Conservation (phyloP, 495 filamentous ascomycete genomes). For the Penicillium coprophilum region DNA sequence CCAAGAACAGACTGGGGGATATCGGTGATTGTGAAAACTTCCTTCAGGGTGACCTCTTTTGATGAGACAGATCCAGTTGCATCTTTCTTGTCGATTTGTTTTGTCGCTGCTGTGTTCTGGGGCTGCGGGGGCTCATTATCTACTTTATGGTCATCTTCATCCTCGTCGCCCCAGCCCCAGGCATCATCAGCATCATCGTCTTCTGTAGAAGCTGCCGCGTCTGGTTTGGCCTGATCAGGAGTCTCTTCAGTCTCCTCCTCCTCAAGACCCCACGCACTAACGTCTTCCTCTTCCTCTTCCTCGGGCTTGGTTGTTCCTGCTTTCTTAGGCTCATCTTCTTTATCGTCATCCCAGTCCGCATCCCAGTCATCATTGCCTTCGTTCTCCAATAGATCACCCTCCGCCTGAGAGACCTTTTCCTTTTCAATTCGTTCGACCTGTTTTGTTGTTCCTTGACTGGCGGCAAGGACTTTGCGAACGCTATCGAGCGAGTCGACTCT, state of each 20-base stretch:
- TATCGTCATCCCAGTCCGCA: slow-evolving; percentile 67
- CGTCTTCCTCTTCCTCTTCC: slow-evolving; percentile 61
- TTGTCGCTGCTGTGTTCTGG: slow-evolving; percentile 13
- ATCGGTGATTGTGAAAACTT: slow-evolving; percentile 83
- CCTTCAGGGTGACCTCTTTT: slow-evolving; percentile 74
- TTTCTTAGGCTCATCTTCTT: slow-evolving; percentile 44
- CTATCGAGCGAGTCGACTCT: slow-evolving; percentile 72
- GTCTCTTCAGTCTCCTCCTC: slow-evolving; percentile 50
- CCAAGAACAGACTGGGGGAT: slow-evolving; percentile 74
- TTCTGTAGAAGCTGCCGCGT: slow-evolving; percentile 20
- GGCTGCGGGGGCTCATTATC: slow-evolving; percentile 16
- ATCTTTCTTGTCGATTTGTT: slow-evolving; percentile 20
- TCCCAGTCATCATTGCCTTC: slow-evolving; percentile 71
- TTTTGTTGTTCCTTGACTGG: slow-evolving; percentile 60
- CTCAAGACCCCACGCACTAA: slow-evolving; percentile 64
- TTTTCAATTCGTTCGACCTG: slow-evolving; percentile 83
- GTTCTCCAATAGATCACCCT: slow-evolving; percentile 60
- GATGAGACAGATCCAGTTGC: slow-evolving; percentile 24
- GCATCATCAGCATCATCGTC: slow-evolving; percentile 56
- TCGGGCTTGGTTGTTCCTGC: slow-evolving; percentile 12
- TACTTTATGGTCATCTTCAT: slow-evolving; percentile 34
- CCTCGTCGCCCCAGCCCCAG: slow-evolving; percentile 75
- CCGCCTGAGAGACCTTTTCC: slow-evolving; percentile 66
- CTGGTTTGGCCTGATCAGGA: slow-evolving; percentile 25
- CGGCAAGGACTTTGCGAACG: slow-evolving; percentile 65